phyloP scores from a whole-genome alignment of 371 early-diverging fungal species.

The Umbelopsis sp. region DNA sequence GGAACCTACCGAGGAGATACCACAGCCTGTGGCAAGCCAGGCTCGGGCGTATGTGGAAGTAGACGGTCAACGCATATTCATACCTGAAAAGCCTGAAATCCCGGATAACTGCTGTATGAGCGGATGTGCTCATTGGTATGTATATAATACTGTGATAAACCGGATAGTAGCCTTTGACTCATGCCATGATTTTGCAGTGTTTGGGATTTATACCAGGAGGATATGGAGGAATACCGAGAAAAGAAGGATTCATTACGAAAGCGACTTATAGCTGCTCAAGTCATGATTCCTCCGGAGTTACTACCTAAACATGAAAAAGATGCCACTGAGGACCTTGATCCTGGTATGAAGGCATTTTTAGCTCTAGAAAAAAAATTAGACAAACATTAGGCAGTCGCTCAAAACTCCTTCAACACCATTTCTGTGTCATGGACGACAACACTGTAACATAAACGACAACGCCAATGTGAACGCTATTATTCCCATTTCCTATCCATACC shows the following conservation, averaged over 20 bases:
- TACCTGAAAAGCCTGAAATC: constrained; percentile 36
- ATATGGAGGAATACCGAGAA: constrained; percentile 42
- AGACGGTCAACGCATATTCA: constrained; percentile 28
- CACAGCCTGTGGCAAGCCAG: no score
- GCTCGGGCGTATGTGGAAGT: constrained; percentile 26
- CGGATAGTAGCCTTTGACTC: not conserved
- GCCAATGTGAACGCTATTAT: not conserved
- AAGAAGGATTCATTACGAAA: constrained; percentile 31
- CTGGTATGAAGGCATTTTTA: constrained; percentile 48
- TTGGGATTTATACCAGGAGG: constrained; percentile 52
- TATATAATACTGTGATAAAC: not conserved
- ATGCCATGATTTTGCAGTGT: constrained; percentile 29
- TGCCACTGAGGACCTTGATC: constrained; percentile 43
- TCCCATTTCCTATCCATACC: no score
- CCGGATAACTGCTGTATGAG: constrained; percentile 56
- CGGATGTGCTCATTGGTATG: constrained; percentile 52
- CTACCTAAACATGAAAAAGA: constrained; percentile 27
- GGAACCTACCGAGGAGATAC: constrained; percentile 19
- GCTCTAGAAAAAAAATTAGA: constrained; percentile 45
- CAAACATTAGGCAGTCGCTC: not conserved
- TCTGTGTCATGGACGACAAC: not conserved
- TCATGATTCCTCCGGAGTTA: constrained; percentile 32
- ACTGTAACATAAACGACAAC: not conserved
- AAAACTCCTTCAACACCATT: no score
- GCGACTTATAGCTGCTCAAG: constrained; percentile 31